Evolutionary conservation across 495 filamentous ascomycete species (phyloP).

Genomic region (Penicillium dipodomyicola): DNA sequence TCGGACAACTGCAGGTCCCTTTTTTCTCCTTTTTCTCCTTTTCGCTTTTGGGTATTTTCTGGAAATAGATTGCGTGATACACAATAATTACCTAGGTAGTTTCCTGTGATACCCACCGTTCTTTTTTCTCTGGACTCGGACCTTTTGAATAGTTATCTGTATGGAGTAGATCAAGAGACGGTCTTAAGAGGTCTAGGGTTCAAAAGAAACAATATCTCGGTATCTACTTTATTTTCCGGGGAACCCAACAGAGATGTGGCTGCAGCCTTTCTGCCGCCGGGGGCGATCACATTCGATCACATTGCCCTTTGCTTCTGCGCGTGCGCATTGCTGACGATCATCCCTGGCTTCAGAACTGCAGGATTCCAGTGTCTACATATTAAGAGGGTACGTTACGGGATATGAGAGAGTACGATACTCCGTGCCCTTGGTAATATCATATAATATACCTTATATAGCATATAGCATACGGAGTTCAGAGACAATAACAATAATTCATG

Average conservation of each 20-base stretch:
- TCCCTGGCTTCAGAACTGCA: constrained; percentile 28
- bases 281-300: constrained; percentile 22
- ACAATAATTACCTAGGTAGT: not conserved
- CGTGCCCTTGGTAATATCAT: not conserved
- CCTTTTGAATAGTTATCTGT: not conserved
- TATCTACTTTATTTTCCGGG: constrained; percentile 29
- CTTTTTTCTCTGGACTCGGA: not conserved
- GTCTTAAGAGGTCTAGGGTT: not conserved
- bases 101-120: not conserved
- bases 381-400: not conserved
- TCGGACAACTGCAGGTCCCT: constrained; percentile 22
- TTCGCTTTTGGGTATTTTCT: not conserved
- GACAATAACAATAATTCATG: no score
- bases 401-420: no score
- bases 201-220: not conserved
- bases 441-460: not conserved
- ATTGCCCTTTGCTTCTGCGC: constrained; percentile 11
- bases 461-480: no score
- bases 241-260: constrained; percentile 31
- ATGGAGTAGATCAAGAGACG: not conserved
- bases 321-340: constrained; percentile 24
- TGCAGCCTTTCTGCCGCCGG: constrained; percentile 22
- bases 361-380: constrained; percentile 21
- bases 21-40: not conserved
- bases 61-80: constrained; percentile 5